Percentiles rank a stretch among this genome's conserved stretches.
phyloP scores from a whole-genome alignment of 352 stramenopile genomes.

The Pythium insidiosum region DNA sequence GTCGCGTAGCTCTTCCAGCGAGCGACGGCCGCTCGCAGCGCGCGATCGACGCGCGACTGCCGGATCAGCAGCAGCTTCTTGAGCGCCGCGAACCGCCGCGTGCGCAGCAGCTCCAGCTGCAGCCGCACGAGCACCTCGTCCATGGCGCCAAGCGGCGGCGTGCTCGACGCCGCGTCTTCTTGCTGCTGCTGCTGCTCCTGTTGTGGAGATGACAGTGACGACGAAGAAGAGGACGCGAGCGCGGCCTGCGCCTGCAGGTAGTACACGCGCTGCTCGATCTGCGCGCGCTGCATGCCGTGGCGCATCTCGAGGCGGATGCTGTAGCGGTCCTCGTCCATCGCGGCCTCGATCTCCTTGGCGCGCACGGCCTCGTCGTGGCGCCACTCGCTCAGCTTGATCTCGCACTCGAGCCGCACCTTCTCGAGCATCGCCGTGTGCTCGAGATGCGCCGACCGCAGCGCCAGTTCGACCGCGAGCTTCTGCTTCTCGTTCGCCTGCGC shows the following conservation, averaged over 20 bases:
- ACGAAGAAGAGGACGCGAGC: background rate
- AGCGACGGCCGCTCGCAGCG: slow-evolving; percentile 20
- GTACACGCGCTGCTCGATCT: slow-evolving; percentile 57
- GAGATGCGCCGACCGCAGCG: slow-evolving; percentile 32
- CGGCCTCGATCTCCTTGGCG: slow-evolving; percentile 36
- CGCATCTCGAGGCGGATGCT: slow-evolving; percentile 58
- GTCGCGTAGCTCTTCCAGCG: slow-evolving; percentile 35
- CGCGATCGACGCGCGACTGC: slow-evolving; percentile 24
- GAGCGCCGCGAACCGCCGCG: slow-evolving; percentile 50
- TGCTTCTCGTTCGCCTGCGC: slow-evolving; percentile 46
- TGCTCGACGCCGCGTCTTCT: background rate
- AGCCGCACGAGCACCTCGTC: slow-evolving; percentile 60
- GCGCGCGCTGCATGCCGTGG: slow-evolving; percentile 40
- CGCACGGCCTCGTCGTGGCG: slow-evolving; percentile 43
- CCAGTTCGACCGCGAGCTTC: slow-evolving; percentile 36
- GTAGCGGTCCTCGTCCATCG: slow-evolving; percentile 58
- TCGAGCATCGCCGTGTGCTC: slow-evolving; percentile 40
- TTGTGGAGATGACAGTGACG: background rate
- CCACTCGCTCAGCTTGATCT: slow-evolving; percentile 41
- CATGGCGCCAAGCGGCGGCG: slow-evolving; percentile 25
- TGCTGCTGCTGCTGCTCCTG: background rate
- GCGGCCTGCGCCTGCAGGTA: slow-evolving; percentile 31
- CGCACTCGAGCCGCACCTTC: slow-evolving; percentile 36
- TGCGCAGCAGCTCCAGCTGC: slow-evolving; percentile 52
- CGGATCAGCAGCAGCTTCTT: slow-evolving; percentile 58